Percentiles rank a stretch among this genome's conserved stretches.
Evolutionary conservation across 1,284 basidiomycete genomes (phyloP).

Genomic region (Puccinia hordei): DNA sequence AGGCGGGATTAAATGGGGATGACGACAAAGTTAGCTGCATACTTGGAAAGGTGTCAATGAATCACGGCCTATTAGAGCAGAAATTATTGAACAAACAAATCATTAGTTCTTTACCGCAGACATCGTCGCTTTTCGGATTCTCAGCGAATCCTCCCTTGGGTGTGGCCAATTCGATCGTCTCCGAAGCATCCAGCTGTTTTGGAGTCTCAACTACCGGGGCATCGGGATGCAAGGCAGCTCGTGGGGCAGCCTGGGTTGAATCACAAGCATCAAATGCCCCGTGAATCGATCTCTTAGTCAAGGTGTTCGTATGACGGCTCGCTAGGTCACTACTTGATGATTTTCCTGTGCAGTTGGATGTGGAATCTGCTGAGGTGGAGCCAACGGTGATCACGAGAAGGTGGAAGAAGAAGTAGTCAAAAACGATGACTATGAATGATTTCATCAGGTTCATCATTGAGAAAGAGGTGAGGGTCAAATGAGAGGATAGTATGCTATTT

Average conservation of each 20-base stretch:
- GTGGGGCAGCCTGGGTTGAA: not conserved
- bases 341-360: not conserved
- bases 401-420: not conserved
- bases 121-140: not conserved
- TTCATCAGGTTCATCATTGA: slow-evolving; percentile 7
- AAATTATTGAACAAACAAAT: not conserved
- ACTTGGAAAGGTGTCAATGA: not conserved
- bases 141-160: not conserved
- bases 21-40: not conserved
- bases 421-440: slow-evolving; percentile 8
- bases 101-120: not conserved
- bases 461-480: not conserved
- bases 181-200: not conserved
- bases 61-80: not conserved
- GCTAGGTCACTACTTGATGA: not conserved
- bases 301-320: not conserved
- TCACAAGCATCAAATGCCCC: not conserved
- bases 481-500: not conserved
- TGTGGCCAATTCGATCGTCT: not conserved
- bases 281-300: not conserved
- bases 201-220: not conserved
- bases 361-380: not conserved
- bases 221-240: not conserved
- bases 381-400: not conserved
- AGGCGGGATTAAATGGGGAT: not conserved